phyloP scores from a whole-genome alignment of 176 grass and related monocot species.

The Tillandsia leiboldiana region DNA sequence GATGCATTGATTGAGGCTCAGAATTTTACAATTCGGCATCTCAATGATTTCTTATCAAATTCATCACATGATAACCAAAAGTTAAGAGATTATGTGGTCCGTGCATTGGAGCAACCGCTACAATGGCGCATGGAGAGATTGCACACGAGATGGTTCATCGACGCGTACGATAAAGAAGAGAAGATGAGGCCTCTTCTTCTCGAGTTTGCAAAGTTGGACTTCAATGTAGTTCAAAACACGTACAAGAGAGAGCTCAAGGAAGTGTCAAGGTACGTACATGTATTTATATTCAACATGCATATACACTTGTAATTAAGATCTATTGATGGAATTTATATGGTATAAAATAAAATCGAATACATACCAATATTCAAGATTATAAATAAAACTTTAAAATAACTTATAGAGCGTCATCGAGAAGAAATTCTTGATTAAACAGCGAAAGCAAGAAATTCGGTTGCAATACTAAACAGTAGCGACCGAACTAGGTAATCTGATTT shows the following conservation, averaged over 20 bases:
- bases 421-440: no score
- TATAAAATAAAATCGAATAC: no score
- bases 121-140: constrained; percentile 2
- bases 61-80: not conserved
- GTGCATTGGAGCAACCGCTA: constrained; percentile 11
- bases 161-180: not conserved
- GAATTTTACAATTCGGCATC: constrained; percentile 17
- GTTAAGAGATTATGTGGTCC: not conserved
- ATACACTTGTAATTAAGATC: not conserved
- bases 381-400: no score
- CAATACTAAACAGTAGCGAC: no score
- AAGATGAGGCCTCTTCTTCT: constrained; percentile 4
- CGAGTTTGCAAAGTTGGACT: constrained; percentile 28
- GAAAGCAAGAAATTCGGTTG: no score
- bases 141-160: constrained; percentile 11
- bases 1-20: constrained; percentile 11
- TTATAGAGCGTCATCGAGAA: no score
- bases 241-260: constrained; percentile 19
- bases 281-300: not conserved
- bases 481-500: no score
- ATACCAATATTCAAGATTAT: no score
- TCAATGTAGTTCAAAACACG: constrained; percentile 20
- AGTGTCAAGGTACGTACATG: constrained; percentile 24
- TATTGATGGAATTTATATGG: no score
- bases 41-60: constrained; percentile 9